Evolutionary conservation across 2,329 filamentous ascomycete genomes (phyloP).

Genomic region (Xylariomycetidae sp.): DNA sequence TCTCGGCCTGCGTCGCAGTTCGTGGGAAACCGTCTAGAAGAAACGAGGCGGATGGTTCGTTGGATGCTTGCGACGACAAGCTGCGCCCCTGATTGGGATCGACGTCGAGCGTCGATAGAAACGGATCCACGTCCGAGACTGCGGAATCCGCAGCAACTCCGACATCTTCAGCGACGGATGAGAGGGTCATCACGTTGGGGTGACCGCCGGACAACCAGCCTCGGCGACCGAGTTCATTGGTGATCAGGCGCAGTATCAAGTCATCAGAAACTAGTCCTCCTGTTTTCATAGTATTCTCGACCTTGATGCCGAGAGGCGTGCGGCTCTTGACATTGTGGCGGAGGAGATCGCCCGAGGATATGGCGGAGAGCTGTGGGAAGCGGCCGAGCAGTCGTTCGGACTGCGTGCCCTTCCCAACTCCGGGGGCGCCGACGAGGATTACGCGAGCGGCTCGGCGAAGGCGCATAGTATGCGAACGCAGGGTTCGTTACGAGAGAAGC

Average conservation of each 20-base stretch:
- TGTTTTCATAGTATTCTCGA: constrained; percentile 80
- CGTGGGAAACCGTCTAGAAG: constrained; percentile 95
- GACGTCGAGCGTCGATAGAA: constrained; percentile 35
- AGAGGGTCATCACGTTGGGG: constrained; percentile 48
- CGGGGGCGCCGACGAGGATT: constrained; percentile 93
- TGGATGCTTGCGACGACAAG: constrained; percentile 42
- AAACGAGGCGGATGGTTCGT: constrained; percentile 78
- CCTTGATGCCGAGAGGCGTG: constrained; percentile 85
- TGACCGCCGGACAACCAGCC: constrained; percentile 67
- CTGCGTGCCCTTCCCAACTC: constrained; percentile 95
- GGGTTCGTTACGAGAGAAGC: no score
- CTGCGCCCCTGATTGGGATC: constrained; percentile 33
- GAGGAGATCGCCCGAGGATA: constrained; percentile 90
- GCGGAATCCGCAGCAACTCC: constrained; percentile 27
- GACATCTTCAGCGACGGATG: constrained; percentile 27
- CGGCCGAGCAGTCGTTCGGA: constrained; percentile 80
- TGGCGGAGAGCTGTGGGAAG: constrained; percentile 83
- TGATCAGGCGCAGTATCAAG: constrained; percentile 88
- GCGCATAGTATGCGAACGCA: constrained; percentile 46
- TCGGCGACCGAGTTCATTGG: constrained; percentile 77
- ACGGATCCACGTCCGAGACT: constrained; percentile 30
- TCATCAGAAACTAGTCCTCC: constrained; percentile 88
- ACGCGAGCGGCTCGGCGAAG: constrained; percentile 81
- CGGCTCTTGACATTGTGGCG: constrained; percentile 87
- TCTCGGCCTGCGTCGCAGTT: constrained; percentile 72